Evolutionary conservation across 768 basidiomycete genomes (phyloP).

Genomic region (Tricholoma sp.): DNA sequence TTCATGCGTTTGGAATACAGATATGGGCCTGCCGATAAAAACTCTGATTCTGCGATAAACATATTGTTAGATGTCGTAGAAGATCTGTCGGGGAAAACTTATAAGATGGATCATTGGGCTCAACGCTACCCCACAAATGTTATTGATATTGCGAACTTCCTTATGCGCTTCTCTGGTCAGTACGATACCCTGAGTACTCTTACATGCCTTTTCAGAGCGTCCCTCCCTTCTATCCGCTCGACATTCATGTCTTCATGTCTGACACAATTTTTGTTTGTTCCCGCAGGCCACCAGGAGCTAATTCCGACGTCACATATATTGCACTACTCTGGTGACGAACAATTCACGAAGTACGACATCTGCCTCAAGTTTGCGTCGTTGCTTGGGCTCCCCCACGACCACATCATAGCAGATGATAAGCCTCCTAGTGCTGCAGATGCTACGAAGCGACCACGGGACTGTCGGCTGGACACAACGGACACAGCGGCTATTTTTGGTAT

Average conservation of each 20-base stretch:
- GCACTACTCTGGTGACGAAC: conserved; percentile 81
- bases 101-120: conserved; percentile 96
- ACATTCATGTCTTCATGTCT: background rate
- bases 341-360: conserved; percentile 92
- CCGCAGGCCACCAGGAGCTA: conserved; percentile 28
- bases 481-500: conserved; percentile 51
- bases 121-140: conserved; percentile 92
- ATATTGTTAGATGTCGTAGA: conserved; percentile 81
- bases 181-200: background rate
- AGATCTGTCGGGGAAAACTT: conserved; percentile 81
- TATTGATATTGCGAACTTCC: conserved; percentile 79
- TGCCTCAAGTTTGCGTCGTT: conserved; percentile 73
- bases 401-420: conserved; percentile 71
- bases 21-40: conserved; percentile 82
- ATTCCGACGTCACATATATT: conserved; percentile 58
- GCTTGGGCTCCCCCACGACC: conserved; percentile 62
- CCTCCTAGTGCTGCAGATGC: conserved; percentile 60
- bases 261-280: background rate
- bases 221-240: background rate
- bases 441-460: conserved; percentile 75
- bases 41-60: conserved; percentile 88
- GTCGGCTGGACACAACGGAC: conserved; percentile 69
- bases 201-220: background rate
- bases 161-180: conserved; percentile 69
- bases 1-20: conserved; percentile 32